These are phyloP conservation scores for Termitomyces sp. DNA, from an alignment of 768 basidiomycete genomes.

Conservation along the genomic window DNA sequence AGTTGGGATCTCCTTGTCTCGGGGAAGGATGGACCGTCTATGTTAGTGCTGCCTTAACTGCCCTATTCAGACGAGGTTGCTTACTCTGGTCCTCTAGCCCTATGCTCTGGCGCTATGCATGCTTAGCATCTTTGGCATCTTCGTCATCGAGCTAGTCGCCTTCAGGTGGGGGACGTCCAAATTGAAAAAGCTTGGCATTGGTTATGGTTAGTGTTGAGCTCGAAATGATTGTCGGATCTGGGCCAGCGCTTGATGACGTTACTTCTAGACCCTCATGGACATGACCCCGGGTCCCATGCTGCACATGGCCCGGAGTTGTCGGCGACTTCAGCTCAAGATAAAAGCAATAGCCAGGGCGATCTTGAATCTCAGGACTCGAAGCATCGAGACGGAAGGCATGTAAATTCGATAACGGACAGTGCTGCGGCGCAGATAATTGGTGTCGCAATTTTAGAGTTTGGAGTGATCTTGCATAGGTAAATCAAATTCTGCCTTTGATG, in stretches of 20 bases:
- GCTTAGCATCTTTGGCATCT: conserved; percentile 78
- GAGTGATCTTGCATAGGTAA: conserved; percentile 82
- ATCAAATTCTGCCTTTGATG: background rate
- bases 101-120: conserved; percentile 83
- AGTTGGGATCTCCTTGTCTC: conserved; percentile 70
- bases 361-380: conserved; percentile 20
- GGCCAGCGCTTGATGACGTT: background rate
- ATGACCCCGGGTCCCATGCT: conserved; percentile 55
- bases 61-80: background rate
- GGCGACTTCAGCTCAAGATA: no score
- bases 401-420: conserved; percentile 32
- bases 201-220: conserved; percentile 46
- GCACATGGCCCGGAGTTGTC: conserved; percentile 67
- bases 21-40: conserved; percentile 68
- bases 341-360: conserved; percentile 27
- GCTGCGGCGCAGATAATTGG: conserved; percentile 76
- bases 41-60: conserved; percentile 42
- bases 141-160: conserved; percentile 81
- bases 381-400: conserved; percentile 1
- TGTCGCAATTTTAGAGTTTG: conserved; percentile 91
- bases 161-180: conserved; percentile 83
- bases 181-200: conserved; percentile 62
- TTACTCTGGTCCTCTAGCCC: conserved; percentile 44
- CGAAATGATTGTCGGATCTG: no score
- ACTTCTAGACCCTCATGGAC: conserved; percentile 62